Percentiles rank a stretch among this genome's conserved stretches.
These are phyloP conservation scores for Gloeophyllum trabeum DNA, from an alignment of 768 basidiomycete genomes.

Conservation along the genomic window DNA sequence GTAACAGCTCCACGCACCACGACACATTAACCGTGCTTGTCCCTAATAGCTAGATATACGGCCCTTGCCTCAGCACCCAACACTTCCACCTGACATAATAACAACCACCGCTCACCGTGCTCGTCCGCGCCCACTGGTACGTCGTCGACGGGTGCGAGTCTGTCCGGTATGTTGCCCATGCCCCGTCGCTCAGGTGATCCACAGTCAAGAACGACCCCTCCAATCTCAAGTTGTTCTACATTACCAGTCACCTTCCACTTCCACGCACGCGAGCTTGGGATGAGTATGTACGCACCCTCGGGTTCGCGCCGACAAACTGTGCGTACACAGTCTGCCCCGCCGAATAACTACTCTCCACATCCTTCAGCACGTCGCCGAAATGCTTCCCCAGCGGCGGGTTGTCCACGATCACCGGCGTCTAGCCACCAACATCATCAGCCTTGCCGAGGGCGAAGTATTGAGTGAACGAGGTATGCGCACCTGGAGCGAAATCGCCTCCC, in stretches of 20 bases:
- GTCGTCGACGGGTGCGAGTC: constrained; percentile 75
- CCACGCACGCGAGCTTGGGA: not conserved
- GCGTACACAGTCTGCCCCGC: constrained; percentile 49
- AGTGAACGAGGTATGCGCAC: constrained; percentile 18
- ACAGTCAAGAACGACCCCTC: constrained; percentile 66
- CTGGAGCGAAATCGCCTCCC: constrained; percentile 57
- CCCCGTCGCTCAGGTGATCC: constrained; percentile 33
- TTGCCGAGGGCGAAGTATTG: not conserved
- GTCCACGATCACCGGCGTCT: constrained; percentile 59
- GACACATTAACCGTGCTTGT: constrained; percentile 56
- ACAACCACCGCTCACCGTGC: constrained; percentile 29
- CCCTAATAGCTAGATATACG: constrained; percentile 35
- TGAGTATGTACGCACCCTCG: constrained; percentile 36
- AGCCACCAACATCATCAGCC: constrained; percentile 2
- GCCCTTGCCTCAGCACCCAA: no score
- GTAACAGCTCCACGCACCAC: constrained; percentile 33
- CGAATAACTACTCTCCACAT: constrained; percentile 42
- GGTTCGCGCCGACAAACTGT: constrained; percentile 68
- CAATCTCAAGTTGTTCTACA: constrained; percentile 65
- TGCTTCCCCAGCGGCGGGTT: constrained; percentile 38
- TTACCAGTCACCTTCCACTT: no score
- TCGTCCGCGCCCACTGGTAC: constrained; percentile 53
- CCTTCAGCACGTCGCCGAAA: constrained; percentile 51
- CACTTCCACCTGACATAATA: no score
- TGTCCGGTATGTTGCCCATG: constrained; percentile 49